Conservation (phyloP, 1,139 yeast species). For the Scheffersomyces quercinus region DNA sequence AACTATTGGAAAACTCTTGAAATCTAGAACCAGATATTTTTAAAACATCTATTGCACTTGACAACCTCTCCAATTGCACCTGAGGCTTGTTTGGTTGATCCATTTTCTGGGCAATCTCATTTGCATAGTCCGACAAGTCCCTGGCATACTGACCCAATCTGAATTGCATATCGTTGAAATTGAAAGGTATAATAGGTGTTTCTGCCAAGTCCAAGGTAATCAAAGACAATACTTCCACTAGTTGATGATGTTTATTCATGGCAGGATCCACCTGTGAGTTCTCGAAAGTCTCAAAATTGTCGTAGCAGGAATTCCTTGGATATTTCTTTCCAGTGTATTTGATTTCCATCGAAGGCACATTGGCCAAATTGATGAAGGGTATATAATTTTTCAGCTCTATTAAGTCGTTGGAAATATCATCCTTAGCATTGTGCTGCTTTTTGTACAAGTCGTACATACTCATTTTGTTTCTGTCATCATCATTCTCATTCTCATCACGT, state of each 20-base stretch:
- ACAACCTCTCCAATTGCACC: slow-evolving; percentile 30
- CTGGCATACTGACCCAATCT: slow-evolving; percentile 44
- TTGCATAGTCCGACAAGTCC: slow-evolving; percentile 50
- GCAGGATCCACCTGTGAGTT: slow-evolving; percentile 49
- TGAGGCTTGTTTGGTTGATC: slow-evolving; percentile 14
- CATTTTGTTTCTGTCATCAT: slow-evolving; percentile 7
- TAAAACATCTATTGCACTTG: slow-evolving; percentile 24
- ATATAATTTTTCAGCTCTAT: slow-evolving; percentile 63
- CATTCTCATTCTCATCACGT: slow-evolving; percentile 6
- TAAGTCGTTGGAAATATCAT: slow-evolving; percentile 38
- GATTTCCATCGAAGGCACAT: slow-evolving; percentile 69
- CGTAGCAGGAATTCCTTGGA: slow-evolving; percentile 67
- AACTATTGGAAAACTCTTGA: slow-evolving; percentile 51
- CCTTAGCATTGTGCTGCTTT: slow-evolving; percentile 25
- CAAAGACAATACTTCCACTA: slow-evolving; percentile 59
- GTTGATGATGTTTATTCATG: slow-evolving; percentile 56
- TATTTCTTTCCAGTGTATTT: slow-evolving; percentile 47
- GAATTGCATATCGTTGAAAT: slow-evolving; percentile 50
- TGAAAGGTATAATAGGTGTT: slow-evolving; percentile 74
- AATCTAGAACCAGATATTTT: slow-evolving; percentile 24
- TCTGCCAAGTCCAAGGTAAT: slow-evolving; percentile 62
- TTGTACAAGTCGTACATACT: slow-evolving; percentile 31
- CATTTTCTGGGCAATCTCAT: slow-evolving; percentile 17
- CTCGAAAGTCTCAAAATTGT: slow-evolving; percentile 60
- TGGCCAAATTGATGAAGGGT: slow-evolving; percentile 64